Conservation (phyloP, 2,329 filamentous ascomycete genomes). For the Aspergillus neotritici region DNA sequence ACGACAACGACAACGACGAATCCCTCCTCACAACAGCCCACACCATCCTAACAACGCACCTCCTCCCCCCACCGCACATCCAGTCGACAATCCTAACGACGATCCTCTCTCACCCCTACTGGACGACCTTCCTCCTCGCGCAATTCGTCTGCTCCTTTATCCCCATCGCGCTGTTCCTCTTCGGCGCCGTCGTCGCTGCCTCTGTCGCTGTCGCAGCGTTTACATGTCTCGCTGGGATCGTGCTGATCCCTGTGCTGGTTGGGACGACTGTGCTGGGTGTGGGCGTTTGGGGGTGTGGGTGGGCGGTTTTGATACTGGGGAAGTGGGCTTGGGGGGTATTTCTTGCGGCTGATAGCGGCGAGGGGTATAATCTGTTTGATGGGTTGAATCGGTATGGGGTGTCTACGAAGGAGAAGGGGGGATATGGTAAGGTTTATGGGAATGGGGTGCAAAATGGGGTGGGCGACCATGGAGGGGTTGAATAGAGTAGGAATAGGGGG, state of each 20-base stretch:
- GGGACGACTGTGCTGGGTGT: slow-evolving; percentile 58
- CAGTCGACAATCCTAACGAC: slow-evolving; percentile 50
- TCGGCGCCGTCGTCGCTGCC: slow-evolving; percentile 59
- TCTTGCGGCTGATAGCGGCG: neutral
- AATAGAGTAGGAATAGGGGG: slow-evolving; percentile 2
- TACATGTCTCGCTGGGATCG: slow-evolving; percentile 54
- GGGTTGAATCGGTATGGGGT: too few species aligned
- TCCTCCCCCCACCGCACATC: slow-evolving; percentile 21
- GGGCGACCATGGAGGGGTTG: too few species aligned
- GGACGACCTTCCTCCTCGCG: slow-evolving; percentile 62
- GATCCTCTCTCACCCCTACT: slow-evolving; percentile 62
- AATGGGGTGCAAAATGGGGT: neutral
- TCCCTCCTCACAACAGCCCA: slow-evolving; percentile 4
- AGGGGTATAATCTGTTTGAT: too few species aligned
- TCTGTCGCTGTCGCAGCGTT: slow-evolving; percentile 55
- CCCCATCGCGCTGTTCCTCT: slow-evolving; percentile 62
- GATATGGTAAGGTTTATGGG: neutral
- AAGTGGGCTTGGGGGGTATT: slow-evolving; percentile 9
- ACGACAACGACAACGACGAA: neutral
- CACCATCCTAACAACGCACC: neutral
- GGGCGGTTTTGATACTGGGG: slow-evolving; percentile 48
- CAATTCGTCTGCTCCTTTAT: slow-evolving; percentile 62
- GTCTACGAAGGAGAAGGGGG: neutral
- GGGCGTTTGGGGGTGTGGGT: slow-evolving; percentile 62
- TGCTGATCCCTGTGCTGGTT: slow-evolving; percentile 65